These are phyloP conservation scores for Zalaria obscura DNA, from an alignment of 2,329 filamentous ascomycete genomes.

Conservation along the genomic window DNA sequence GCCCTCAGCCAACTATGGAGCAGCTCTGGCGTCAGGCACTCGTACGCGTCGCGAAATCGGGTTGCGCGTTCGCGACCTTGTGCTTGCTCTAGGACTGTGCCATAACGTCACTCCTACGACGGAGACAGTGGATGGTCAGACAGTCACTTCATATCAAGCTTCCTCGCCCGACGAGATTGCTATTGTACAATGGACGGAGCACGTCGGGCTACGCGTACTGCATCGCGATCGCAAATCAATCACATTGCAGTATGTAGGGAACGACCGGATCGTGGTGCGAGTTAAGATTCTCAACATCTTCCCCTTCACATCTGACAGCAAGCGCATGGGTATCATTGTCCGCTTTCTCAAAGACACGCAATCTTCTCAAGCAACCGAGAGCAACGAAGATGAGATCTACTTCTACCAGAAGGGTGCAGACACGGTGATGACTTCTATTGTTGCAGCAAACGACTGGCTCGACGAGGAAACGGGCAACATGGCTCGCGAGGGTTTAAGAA, in stretches of 20 bases:
- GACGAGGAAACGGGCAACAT: slow-evolving; percentile 99
- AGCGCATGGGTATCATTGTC: slow-evolving; percentile 94
- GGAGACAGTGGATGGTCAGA: slow-evolving; percentile 67
- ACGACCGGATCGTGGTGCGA: slow-evolving; percentile 60
- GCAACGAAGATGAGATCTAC: slow-evolving; percentile 66
- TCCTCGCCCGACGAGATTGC: slow-evolving; percentile 97
- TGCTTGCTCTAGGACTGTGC: slow-evolving; percentile 81
- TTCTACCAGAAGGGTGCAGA: slow-evolving; percentile 98
- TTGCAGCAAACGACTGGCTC: slow-evolving; percentile 93
- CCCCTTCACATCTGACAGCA: slow-evolving; percentile 94
- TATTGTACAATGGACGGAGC: slow-evolving; percentile 91
- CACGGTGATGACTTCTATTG: slow-evolving; percentile 94
- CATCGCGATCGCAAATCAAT: slow-evolving; percentile 82
- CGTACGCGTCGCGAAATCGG: slow-evolving; percentile 87
- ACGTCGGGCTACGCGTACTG: slow-evolving; percentile 70
- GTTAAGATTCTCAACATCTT: slow-evolving; percentile 89
- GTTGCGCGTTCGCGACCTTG: slow-evolving; percentile 79
- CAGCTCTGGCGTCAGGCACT: slow-evolving; percentile 42
- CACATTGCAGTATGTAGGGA: slow-evolving; percentile 62
- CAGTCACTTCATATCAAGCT: slow-evolving; percentile 79
- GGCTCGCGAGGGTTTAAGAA: slow-evolving; percentile 90
- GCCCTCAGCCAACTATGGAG: slow-evolving; percentile 48
- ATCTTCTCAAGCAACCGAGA: slow-evolving; percentile 25
- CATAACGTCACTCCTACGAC: slow-evolving; percentile 92
- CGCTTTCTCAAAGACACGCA: slow-evolving; percentile 54